Conservation (phyloP, 768 basidiomycete genomes). For the Hygrophorus pudorinus region DNA sequence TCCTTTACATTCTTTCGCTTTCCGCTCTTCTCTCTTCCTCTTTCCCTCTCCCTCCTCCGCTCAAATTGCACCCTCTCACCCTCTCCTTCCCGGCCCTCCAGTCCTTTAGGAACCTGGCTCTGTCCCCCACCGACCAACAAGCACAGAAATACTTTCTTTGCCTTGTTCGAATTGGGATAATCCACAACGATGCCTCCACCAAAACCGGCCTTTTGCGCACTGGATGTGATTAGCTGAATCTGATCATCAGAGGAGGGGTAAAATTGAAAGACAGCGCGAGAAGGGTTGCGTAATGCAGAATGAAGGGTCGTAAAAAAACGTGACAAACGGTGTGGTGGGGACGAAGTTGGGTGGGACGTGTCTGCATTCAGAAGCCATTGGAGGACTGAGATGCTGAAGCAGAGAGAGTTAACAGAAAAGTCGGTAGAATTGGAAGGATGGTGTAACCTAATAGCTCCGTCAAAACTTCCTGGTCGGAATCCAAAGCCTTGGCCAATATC, state of each 20-base stretch:
- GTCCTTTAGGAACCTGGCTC: slow-evolving; percentile 63
- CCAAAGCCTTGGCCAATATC: slow-evolving; percentile 98
- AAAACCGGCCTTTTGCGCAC: slow-evolving; percentile 91
- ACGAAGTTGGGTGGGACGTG: slow-evolving; percentile 80
- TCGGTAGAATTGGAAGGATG: slow-evolving; percentile 2
- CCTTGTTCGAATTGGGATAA: slow-evolving; percentile 95
- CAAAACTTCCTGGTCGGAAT: slow-evolving; percentile 93
- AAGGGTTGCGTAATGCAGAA: slow-evolving; percentile 76
- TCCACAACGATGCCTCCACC: slow-evolving; percentile 95
- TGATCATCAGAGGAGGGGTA: slow-evolving; percentile 98
- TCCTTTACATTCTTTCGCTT: slow-evolving; percentile 69
- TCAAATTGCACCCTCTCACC: slow-evolving; percentile 63
- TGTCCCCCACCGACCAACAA: slow-evolving; percentile 69
- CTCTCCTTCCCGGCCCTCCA: slow-evolving; percentile 58
- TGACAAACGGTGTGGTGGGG: slow-evolving; percentile 73
- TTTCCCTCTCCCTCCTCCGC: slow-evolving; percentile 62
- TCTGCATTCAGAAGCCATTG: slow-evolving; percentile 99
- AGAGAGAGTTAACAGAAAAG: slow-evolving; percentile 1
- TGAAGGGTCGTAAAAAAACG: slow-evolving; percentile 92
- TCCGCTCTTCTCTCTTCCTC: slow-evolving; percentile 42
- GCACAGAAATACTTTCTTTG: slow-evolving; percentile 89
- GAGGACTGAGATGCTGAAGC: slow-evolving; percentile 83
- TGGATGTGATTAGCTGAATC: slow-evolving; percentile 86
- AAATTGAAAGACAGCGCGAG: slow-evolving; percentile 84
- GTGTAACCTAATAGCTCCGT: slow-evolving; percentile 88